Conservation (phyloP, 306 rosid genomes). For the Pyrus communis region DNA sequence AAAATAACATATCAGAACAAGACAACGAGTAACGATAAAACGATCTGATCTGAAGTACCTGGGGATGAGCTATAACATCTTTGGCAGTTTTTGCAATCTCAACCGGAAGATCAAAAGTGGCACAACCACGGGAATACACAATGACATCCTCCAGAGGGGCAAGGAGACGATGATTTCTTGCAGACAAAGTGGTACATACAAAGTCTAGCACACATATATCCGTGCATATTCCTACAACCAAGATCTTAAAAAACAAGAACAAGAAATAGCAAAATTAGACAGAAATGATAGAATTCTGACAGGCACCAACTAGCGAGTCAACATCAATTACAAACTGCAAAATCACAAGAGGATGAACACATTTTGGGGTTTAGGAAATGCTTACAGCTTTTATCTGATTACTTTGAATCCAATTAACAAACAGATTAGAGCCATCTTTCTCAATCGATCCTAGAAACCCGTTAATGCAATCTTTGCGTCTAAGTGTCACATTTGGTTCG, state of each 20-base stretch:
- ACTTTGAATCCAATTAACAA: constrained; percentile 73
- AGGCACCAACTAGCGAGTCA: not conserved
- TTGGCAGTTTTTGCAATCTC: constrained; percentile 50
- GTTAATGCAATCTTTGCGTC: constrained; percentile 76
- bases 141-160: constrained; percentile 75
- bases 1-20: not conserved
- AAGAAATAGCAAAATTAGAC: constrained; percentile 9
- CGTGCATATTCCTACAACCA: constrained; percentile 85
- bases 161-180: constrained; percentile 63
- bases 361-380: not conserved
- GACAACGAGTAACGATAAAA: not conserved
- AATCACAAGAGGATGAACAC: constrained; percentile 8
- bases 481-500: constrained; percentile 72
- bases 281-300: not conserved
- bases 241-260: constrained; percentile 40
- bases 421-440: constrained; percentile 70
- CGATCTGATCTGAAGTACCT: constrained; percentile 37
- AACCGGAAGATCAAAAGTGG: constrained; percentile 69
- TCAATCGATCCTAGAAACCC: constrained; percentile 54
- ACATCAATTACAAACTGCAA: not conserved
- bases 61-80: constrained; percentile 73
- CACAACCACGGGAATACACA: constrained; percentile 69
- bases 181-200: constrained; percentile 56
- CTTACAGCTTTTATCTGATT: constrained; percentile 69
- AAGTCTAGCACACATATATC: constrained; percentile 89